A percentile compares a stretch with the other conserved stretches of the same genome.
Conservation (phyloP, 192 early-diverging fungal species). For the Geranomyces michiganensis region DNA sequence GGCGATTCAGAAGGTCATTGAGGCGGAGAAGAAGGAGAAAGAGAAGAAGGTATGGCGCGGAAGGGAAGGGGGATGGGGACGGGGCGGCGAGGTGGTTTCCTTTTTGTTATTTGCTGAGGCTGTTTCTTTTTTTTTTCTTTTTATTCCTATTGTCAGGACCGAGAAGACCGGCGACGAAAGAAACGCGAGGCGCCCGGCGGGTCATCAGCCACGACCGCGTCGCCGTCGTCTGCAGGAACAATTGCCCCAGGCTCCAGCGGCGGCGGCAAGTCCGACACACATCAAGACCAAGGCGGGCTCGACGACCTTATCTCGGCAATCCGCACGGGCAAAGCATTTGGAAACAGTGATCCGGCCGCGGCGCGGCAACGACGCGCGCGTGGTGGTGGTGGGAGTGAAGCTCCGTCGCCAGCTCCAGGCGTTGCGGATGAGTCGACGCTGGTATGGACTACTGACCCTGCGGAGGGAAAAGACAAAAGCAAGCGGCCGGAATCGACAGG, state of each 20-base stretch:
- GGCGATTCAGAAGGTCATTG: conserved; percentile 44
- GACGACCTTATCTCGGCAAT: conserved; percentile 57
- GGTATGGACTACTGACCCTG: too few relatives aligned
- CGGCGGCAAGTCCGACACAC: not conserved
- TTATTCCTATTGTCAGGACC: conserved; percentile 37
- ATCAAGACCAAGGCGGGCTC: conserved; percentile 44
- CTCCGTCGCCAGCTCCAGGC: too few relatives aligned
- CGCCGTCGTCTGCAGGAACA: not conserved
- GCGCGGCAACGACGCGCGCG: conserved; percentile 18
- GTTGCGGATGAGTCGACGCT: too few relatives aligned
- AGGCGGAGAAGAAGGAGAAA: conserved; percentile 48
- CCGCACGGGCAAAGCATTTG: conserved; percentile 52
- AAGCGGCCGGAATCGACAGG: too few relatives aligned
- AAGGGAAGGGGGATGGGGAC: not conserved
- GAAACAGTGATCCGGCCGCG: conserved; percentile 2
- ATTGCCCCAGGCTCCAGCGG: not conserved
- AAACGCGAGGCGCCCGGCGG: conserved; percentile 40
- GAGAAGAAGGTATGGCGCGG: conserved; percentile 35
- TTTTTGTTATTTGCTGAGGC: too few relatives aligned
- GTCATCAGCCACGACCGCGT: too few relatives aligned
- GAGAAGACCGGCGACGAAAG: conserved; percentile 49
- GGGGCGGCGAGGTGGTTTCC: not conserved
- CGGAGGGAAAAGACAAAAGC: too few relatives aligned
- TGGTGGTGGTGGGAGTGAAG: too few relatives aligned
- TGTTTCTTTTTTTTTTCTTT: too few relatives aligned